Evolutionary conservation across 2,329 filamentous ascomycete species (phyloP), one percentile per base, ranked within the genome.

Genomic region (Hymenotorrendiella dingleyae): DNA sequence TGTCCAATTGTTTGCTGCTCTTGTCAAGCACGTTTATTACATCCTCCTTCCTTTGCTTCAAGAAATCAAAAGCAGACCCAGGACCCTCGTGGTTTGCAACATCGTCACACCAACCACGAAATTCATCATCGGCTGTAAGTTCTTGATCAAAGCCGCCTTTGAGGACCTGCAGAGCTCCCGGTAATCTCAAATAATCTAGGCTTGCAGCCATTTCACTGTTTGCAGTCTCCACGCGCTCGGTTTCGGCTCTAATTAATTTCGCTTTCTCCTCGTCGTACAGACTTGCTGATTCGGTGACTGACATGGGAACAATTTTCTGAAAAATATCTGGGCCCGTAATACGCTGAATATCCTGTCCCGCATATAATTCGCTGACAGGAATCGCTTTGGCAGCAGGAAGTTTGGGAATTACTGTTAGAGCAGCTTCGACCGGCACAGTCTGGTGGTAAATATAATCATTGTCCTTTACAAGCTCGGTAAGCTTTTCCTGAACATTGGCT

Each of bases 401-500:
- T 63, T 97, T 98, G 3, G 89, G 77, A 36, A 98, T 89, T 1
- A 84, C 76, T 1, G 86, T 70, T 10, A 98, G 69, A 21, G 83
- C 84, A 4, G 89, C 86, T 63, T 96, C 89, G 8, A 83, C 82
- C 0, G 93, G 91, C 2, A 98, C 83, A 1, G 80, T 82, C 55
- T 97, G 88, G 62, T 98, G 93, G 60, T 98, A 98, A 61, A 98
- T 95, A 64, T 93, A 97, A 62, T 98, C 93, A 54, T 98, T 98
- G 64, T 98, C 93, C 58, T 94, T 95, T 54, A 76, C 73, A 37
- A 90, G 74, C 47, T 86, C 82, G 14, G 72, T 71, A 17, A 95
- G 69, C 62, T 86, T 90, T 48, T 91, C 85, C 60, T 94, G 85
- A 3, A 95, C 83, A 23, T 80, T 83, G 0, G 84, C 73, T 21